Base-by-base conservation (phyloP, 805 yeast genomes). In the Yarrowia deformans region DNA sequence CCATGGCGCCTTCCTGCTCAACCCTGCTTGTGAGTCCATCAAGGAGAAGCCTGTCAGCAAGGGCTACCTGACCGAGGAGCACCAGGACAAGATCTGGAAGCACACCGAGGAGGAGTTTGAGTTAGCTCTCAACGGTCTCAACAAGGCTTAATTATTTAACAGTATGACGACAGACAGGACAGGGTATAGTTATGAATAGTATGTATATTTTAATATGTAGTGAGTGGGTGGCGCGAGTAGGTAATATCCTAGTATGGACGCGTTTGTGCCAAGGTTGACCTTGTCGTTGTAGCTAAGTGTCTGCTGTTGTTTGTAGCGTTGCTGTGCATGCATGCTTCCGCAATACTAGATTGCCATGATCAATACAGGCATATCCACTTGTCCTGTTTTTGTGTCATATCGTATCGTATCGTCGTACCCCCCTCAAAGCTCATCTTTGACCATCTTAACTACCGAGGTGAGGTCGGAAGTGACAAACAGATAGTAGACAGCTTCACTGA, bases 51-150 rank as follows among this genome's bases (percentile, higher is more conserved):
- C 69, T 16, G 70, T 63, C 48, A 42, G 50, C 37, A 70, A 71
- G 67, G 68, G 69, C 13, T 70, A 46, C 40, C 54, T 72, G 7
- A 23, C 70, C 7, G 66, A 69, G 19, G 72, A 72, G 19, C 60
- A 70, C 55, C 75, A 74, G 69, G 74, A 73, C 14, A 74, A 64
- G 64, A 74, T 72, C 35, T 74, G 76, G 76, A 54, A 56, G 19
- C 76, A 74, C 49, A 72, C 75, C 32, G 70, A 72, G 68, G 73
- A 74, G 45, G 42, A 69, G 29, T 70, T 73, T 45, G 50, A 69
- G n/a, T 14, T 48, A 1, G 72, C 73, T 48, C 68, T 63, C n/a
- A 63, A 63, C 42, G 66, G 66, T 18, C 60, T 54, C 8, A 54
- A 54, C 60, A 54, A 54, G 56, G 56, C 56, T 35, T 54, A 39